These are phyloP conservation scores for Aspergillus leporis DNA, from an alignment of 495 filamentous ascomycete species.

Conservation along the genomic window DNA sequence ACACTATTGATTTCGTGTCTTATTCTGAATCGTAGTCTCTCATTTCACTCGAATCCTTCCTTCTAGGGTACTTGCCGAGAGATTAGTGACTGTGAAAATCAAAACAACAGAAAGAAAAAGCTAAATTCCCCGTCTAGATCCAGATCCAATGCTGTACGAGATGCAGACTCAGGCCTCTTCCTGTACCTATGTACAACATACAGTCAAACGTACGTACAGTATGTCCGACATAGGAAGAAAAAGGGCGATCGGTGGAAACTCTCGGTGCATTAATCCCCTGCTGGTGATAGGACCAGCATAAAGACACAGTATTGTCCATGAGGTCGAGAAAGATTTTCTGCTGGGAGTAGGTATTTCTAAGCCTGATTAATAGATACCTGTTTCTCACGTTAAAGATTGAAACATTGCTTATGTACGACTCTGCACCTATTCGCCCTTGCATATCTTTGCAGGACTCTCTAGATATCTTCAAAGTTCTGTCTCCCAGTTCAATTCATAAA, in stretches of 20 bases:
- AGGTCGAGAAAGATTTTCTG: too few relatives aligned
- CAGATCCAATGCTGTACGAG: background rate
- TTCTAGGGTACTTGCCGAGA: background rate
- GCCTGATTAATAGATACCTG: too few relatives aligned
- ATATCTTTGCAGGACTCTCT: background rate
- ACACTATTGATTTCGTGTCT: slow-evolving; percentile 1
- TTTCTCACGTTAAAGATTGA: too few relatives aligned
- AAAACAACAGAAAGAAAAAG: background rate
- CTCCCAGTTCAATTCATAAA: background rate
- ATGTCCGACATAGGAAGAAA: slow-evolving; percentile 1
- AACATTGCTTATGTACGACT: background rate
- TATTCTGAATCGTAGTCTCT: slow-evolving; percentile 5
- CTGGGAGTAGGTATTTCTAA: too few relatives aligned
- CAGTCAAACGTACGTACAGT: background rate
- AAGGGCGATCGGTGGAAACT: background rate
- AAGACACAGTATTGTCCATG: too few relatives aligned
- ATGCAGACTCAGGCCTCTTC: background rate
- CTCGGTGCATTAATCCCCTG: too few relatives aligned
- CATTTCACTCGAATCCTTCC: background rate
- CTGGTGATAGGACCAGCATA: background rate
- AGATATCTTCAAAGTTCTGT: background rate
- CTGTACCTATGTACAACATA: background rate
- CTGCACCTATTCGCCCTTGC: background rate
- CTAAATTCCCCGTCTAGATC: background rate
- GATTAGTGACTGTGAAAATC: background rate